Conservation (phyloP, 2,329 filamentous ascomycete species). For the Aspergillus niger region DNA sequence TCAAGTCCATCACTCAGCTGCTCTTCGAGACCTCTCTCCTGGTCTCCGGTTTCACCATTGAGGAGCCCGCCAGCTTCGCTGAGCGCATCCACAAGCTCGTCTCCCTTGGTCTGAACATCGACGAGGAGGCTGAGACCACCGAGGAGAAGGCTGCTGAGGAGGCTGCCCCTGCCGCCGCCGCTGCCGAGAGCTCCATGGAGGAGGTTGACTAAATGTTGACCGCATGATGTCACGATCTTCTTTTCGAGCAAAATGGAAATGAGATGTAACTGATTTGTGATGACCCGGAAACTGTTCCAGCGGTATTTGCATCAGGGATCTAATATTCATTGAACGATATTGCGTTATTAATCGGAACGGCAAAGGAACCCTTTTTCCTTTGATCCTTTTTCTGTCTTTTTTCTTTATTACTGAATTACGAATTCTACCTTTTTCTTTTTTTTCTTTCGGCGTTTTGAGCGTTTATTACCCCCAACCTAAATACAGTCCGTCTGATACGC, state of each 20-base stretch:
- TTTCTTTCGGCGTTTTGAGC: constrained; percentile 26
- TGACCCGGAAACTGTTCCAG: constrained; percentile 16
- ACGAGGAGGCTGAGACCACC: constrained; percentile 79
- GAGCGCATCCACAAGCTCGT: constrained; percentile 99
- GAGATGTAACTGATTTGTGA: constrained; percentile 16
- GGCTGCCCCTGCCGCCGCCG: constrained; percentile 62
- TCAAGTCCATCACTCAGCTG: constrained; percentile 98
- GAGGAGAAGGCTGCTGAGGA: constrained; percentile 58
- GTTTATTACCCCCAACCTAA: constrained; percentile 20
- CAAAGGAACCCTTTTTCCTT: constrained; percentile 12
- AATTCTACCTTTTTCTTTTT: constrained; percentile 15
- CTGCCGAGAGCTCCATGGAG: constrained; percentile 96
- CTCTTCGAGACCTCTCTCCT: constrained; percentile 98
- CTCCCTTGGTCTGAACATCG: constrained; percentile 94
- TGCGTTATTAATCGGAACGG: constrained; percentile 21
- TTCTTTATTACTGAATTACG: constrained; percentile 17
- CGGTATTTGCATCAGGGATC: constrained; percentile 16
- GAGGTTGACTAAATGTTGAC: constrained; percentile 82
- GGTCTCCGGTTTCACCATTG: constrained; percentile 98
- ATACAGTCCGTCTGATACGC: constrained; percentile 18
- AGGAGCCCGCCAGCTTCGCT: constrained; percentile 95
- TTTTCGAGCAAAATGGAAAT: constrained; percentile 16
- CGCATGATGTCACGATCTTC: constrained; percentile 15
- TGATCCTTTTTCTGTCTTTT: constrained; percentile 6
- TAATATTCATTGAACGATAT: constrained; percentile 11